A percentile compares a stretch with the other conserved stretches of the same genome.
phyloP scores from a whole-genome alignment of 225 moss, liverwort and hornwort species.

The Climacium dendroides region DNA sequence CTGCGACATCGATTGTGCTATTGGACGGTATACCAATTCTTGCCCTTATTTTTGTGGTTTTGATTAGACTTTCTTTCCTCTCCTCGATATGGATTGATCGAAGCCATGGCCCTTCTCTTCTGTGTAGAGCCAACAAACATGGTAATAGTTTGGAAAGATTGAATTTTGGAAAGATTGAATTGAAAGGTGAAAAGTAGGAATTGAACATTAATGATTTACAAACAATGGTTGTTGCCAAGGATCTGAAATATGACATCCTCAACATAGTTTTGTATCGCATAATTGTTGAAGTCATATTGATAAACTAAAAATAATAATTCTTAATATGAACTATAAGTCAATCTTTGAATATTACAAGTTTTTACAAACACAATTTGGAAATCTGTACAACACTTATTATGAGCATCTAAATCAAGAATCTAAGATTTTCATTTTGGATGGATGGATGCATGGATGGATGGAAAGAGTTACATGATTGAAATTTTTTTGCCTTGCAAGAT shows the following conservation, averaged over 20 bases:
- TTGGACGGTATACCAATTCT: not conserved
- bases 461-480: not conserved
- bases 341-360: not conserved
- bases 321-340: not conserved
- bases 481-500: not conserved
- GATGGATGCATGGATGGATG: not conserved
- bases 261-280: not conserved
- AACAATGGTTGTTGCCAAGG: not conserved
- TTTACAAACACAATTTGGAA: too few species aligned
- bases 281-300: not conserved
- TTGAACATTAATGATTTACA: not conserved
- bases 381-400: fast-evolving
- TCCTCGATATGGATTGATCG: not conserved
- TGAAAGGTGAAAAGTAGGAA: too few species aligned
- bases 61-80: not conserved
- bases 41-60: not conserved
- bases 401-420: not conserved
- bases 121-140: not conserved
- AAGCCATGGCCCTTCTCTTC: not conserved
- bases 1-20: too few species aligned
- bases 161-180: not conserved
- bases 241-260: not conserved
- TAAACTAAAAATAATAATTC: too few species aligned
- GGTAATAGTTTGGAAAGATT: not conserved
- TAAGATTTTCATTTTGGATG: not conserved